Percentiles rank a stretch among this genome's conserved stretches.
Conservation (phyloP, 2,329 filamentous ascomycete genomes). For the Cadophora gregata region DNA sequence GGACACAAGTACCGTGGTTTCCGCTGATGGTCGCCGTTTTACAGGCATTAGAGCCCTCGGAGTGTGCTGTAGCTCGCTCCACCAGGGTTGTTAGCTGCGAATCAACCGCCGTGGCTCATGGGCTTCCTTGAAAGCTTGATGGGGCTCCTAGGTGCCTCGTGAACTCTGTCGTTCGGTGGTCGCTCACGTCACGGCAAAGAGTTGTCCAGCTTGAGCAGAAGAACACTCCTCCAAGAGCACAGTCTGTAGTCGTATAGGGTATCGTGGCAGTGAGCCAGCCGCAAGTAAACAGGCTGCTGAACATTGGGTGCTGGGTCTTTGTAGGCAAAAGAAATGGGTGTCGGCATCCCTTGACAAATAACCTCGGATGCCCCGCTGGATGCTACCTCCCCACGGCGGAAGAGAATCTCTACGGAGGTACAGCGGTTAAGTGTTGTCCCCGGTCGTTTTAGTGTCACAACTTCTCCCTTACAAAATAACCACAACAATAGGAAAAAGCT, state of each 20-base stretch:
- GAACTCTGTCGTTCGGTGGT: not conserved
- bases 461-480: too few relatives aligned
- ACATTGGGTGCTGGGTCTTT: not conserved
- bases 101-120: not conserved
- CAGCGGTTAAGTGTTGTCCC: too few relatives aligned
- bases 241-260: not conserved
- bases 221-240: not conserved
- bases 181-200: not conserved
- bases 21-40: slow-evolving; percentile 1
- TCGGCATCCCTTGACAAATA: not conserved
- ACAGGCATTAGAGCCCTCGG: slow-evolving; percentile 1
- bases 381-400: not conserved
- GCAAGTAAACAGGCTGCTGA: not conserved
- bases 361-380: slow-evolving; percentile 8
- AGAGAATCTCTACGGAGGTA: not conserved
- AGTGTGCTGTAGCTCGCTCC: not conserved
- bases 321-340: not conserved
- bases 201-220: not conserved
- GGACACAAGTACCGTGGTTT: not conserved
- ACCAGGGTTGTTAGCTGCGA: not conserved
- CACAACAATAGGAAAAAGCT: too few relatives aligned
- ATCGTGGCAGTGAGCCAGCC: not conserved
- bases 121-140: not conserved
- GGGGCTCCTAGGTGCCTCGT: not conserved
- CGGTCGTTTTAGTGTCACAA: too few relatives aligned